Evolutionary conservation across 2,329 filamentous ascomycete species (phyloP).

Genomic region (Aureobasidium sp.): DNA sequence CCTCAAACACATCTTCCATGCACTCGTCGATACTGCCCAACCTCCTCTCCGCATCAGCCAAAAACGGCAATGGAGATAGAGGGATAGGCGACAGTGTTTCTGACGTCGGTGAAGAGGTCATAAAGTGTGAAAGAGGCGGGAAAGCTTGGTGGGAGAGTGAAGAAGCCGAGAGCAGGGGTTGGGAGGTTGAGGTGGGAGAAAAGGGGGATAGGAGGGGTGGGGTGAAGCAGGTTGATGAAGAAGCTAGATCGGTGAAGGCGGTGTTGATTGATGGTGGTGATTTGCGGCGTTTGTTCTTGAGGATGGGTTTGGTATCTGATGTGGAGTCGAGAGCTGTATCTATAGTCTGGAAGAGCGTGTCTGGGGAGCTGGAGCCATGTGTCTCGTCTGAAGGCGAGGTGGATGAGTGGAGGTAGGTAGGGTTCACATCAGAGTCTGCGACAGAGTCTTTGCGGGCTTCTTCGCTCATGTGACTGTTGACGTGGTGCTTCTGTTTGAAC

Average conservation of each 20-base stretch:
- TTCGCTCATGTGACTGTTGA: constrained; percentile 29
- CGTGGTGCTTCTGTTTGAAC: constrained; percentile 83
- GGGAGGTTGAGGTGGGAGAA: constrained; percentile 71
- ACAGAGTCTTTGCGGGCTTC: constrained; percentile 11
- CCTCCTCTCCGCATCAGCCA: not conserved
- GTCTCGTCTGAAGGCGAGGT: constrained; percentile 54
- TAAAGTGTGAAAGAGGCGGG: constrained; percentile 59
- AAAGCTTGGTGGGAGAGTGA: constrained; percentile 64
- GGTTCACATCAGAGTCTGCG: constrained; percentile 25
- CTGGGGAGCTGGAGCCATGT: not conserved
- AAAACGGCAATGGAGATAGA: not conserved
- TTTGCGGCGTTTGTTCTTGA: not conserved
- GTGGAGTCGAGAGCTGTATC: not conserved
- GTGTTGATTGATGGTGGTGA: constrained; percentile 56
- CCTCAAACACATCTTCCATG: constrained; percentile 27
- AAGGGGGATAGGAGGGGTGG: constrained; percentile 66
- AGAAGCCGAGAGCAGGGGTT: constrained; percentile 35
- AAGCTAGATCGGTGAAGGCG: constrained; percentile 57
- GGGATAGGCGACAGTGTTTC: not conserved
- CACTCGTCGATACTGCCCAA: constrained; percentile 36
- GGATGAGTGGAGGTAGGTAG: constrained; percentile 59
- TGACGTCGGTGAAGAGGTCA: constrained; percentile 38
- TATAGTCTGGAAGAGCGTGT: not conserved
- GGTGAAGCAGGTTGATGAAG: constrained; percentile 50
- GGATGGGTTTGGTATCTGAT: not conserved